These are phyloP conservation scores for Botrytis squamosa DNA, from an alignment of 2,329 filamentous ascomycete species.

Conservation along the genomic window DNA sequence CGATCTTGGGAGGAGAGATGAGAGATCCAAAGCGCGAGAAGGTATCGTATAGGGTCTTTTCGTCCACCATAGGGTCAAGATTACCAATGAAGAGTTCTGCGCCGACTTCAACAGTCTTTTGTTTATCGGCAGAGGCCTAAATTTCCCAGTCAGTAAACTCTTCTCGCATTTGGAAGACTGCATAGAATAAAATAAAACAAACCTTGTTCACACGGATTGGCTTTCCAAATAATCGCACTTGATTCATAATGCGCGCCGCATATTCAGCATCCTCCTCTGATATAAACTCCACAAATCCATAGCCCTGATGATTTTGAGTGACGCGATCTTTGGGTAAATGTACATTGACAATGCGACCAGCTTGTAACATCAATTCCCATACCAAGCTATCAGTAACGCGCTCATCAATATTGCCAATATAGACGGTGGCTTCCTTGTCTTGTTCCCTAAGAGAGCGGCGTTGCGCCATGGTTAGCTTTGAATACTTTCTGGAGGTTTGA, in stretches of 20 bases:
- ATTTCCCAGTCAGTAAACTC: conserved; percentile 1
- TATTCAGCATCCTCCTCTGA: conserved; percentile 96
- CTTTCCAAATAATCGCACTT: conserved; percentile 88
- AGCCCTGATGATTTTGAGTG: conserved; percentile 93
- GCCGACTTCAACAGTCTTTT: conserved; percentile 88
- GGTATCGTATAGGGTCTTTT: conserved; percentile 93
- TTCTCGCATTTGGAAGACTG: background rate
- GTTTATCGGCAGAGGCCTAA: conserved; percentile 79
- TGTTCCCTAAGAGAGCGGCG: conserved; percentile 67
- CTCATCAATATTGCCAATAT: conserved; percentile 98
- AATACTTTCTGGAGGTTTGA: conserved; percentile 1
- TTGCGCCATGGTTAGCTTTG: conserved; percentile 32
- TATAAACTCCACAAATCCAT: conserved; percentile 98
- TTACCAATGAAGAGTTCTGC: conserved; percentile 97
- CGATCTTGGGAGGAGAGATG: conserved; percentile 82
- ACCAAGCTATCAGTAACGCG: conserved; percentile 86
- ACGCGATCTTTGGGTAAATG: conserved; percentile 98
- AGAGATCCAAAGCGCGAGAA: conserved; percentile 90
- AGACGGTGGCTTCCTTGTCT: conserved; percentile 97
- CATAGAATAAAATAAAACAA: conserved; percentile 35
- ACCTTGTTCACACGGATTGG: conserved; percentile 95
- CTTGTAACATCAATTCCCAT: conserved; percentile 98
- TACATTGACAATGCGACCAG: conserved; percentile 95
- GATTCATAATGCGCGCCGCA: conserved; percentile 94
- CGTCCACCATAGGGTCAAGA: conserved; percentile 89